Conservation (phyloP, 768 basidiomycete genomes). For the Leccinum incarnatum region DNA sequence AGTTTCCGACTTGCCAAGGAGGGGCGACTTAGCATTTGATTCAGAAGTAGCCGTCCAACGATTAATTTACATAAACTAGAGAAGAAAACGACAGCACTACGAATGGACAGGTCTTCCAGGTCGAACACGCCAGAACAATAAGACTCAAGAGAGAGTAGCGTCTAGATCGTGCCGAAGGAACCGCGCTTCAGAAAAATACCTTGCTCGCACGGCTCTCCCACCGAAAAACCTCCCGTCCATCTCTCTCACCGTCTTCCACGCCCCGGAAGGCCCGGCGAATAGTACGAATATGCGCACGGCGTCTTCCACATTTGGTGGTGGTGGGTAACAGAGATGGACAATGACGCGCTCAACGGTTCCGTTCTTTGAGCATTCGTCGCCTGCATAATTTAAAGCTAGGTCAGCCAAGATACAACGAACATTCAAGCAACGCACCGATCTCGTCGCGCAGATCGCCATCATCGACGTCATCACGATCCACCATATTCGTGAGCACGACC, state of each 20-base stretch:
- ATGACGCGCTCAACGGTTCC: conserved; percentile 91
- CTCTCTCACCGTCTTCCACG: conserved; percentile 94
- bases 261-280: conserved; percentile 88
- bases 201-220: conserved; percentile 76
- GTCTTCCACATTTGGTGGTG: conserved; percentile 65
- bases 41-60: neutral
- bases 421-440: conserved; percentile 57
- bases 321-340: conserved; percentile 73
- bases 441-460: conserved; percentile 85
- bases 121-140: neutral
- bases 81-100: neutral
- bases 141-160: conserved; percentile 25
- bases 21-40: neutral
- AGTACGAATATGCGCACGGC: conserved; percentile 88
- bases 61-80: neutral
- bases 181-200: conserved; percentile 69
- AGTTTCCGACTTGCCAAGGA: neutral
- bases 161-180: conserved; percentile 56
- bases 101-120: neutral
- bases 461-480: conserved; percentile 76
- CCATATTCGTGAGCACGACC: conserved; percentile 88
- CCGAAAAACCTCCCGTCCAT: conserved; percentile 93
- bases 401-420: neutral
- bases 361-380: conserved; percentile 89
- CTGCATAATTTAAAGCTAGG: conserved; percentile 34